phyloP scores from a whole-genome alignment of 2,329 filamentous ascomycete species.

The Epicoccum nigrum region DNA sequence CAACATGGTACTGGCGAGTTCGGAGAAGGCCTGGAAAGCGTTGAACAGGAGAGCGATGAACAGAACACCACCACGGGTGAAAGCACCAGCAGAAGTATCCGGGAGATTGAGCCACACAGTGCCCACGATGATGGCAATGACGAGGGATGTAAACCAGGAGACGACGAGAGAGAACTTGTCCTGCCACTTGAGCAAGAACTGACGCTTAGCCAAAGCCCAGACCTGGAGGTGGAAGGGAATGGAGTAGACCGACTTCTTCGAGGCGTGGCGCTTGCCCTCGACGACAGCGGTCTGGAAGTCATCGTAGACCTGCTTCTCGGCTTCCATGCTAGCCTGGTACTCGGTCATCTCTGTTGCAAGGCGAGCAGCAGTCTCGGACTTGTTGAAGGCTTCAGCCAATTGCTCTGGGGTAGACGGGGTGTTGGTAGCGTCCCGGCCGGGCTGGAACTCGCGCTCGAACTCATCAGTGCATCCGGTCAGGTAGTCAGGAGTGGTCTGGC shows the following conservation, averaged over 20 bases:
- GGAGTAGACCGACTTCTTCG: conserved; percentile 77
- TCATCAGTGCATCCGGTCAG: conserved; percentile 82
- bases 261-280: conserved; percentile 78
- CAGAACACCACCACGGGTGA: conserved; percentile 80
- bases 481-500: conserved; percentile 83
- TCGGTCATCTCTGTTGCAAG: conserved; percentile 70
- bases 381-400: conserved; percentile 72
- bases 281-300: conserved; percentile 78
- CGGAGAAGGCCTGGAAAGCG: conserved; percentile 83
- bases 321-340: conserved; percentile 69
- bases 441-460: conserved; percentile 79
- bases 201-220: conserved; percentile 81
- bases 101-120: conserved; percentile 78
- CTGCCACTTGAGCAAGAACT: conserved; percentile 85
- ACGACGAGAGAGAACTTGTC: conserved; percentile 79
- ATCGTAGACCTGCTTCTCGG: conserved; percentile 71
- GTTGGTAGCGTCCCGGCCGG: conserved; percentile 68
- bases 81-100: conserved; percentile 69
- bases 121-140: conserved; percentile 79
- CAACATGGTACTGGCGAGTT: conserved; percentile 76
- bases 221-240: conserved; percentile 84
- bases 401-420: conserved; percentile 72
- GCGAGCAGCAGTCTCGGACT: conserved; percentile 63
- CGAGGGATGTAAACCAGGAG: conserved; percentile 72
- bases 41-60: conserved; percentile 85